These are phyloP conservation scores for Colletotrichum siamense DNA, from an alignment of 2,329 filamentous ascomycete species.

Conservation along the genomic window DNA sequence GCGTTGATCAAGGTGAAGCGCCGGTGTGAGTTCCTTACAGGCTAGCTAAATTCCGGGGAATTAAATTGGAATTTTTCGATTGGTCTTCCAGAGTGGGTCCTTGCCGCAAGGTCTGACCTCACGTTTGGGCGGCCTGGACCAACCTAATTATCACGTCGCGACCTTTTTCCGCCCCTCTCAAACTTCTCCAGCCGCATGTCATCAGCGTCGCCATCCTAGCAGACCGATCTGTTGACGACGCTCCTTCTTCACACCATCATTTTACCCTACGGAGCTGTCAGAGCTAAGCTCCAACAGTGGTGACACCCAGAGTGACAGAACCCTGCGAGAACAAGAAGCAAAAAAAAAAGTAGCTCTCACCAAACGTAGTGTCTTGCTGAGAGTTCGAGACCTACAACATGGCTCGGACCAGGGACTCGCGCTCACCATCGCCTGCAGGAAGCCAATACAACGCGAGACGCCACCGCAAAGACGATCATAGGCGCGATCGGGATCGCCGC, in stretches of 20 bases:
- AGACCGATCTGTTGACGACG: not conserved
- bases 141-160: slow-evolving; percentile 14
- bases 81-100: not conserved
- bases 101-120: not conserved
- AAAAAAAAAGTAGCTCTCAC: slow-evolving; percentile 26
- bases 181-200: not conserved
- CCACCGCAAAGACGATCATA: slow-evolving; percentile 66
- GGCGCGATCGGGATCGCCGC: slow-evolving; percentile 59
- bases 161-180: slow-evolving; percentile 16
- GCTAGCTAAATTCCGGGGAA: not conserved
- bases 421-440: slow-evolving; percentile 95
- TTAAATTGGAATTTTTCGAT: not conserved
- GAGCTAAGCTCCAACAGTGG: not conserved
- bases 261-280: not conserved
- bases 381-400: slow-evolving; percentile 49
- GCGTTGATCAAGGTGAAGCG: not conserved
- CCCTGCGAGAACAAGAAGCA: not conserved
- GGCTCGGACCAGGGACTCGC: slow-evolving; percentile 71
- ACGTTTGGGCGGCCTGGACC: not conserved
- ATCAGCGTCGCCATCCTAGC: not conserved
- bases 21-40: not conserved
- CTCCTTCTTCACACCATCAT: not conserved
- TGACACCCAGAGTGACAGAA: slow-evolving; percentile 8
- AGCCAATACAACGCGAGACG: slow-evolving; percentile 78
- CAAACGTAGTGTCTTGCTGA: slow-evolving; percentile 40